Percentiles rank a stretch among this genome's conserved stretches.
phyloP scores from a whole-genome alignment of 768 basidiomycete species.

The Lyophyllum atratum region DNA sequence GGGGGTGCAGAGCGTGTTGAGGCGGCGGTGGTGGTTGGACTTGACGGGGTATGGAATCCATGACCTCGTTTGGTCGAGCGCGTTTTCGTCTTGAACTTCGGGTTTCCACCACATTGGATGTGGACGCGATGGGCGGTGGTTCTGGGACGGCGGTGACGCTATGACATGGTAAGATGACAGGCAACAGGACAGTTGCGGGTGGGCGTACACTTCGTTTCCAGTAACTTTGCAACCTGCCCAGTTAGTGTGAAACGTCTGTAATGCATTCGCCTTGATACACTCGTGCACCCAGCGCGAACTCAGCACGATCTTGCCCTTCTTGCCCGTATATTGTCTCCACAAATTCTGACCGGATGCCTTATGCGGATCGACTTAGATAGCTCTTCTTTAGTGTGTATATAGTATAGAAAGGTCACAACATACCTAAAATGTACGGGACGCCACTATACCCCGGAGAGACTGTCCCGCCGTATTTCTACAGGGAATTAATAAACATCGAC shows the following conservation, averaged over 20 bases:
- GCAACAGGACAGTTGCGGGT: neutral
- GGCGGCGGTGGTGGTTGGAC: constrained; percentile 20
- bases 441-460: constrained; percentile 77
- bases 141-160: constrained; percentile 21
- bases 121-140: constrained; percentile 10
- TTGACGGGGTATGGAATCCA: constrained; percentile 12
- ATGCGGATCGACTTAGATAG: constrained; percentile 67
- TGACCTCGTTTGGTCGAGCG: constrained; percentile 4
- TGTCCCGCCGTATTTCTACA: constrained; percentile 76
- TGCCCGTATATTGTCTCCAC: constrained; percentile 75
- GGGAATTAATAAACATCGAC: constrained; percentile 5
- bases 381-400: constrained; percentile 6
- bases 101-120: constrained; percentile 11
- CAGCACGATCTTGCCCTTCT: constrained; percentile 80
- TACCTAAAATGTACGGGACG: constrained; percentile 80
- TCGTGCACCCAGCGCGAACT: constrained; percentile 75
- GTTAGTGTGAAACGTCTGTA: constrained; percentile 75
- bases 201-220: constrained; percentile 68
- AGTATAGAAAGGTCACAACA: constrained; percentile 23
- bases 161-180: neutral
- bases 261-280: constrained; percentile 66
- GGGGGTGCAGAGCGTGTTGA: constrained; percentile 21
- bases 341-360: constrained; percentile 81
- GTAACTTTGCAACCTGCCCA: constrained; percentile 84
- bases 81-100: constrained; percentile 11